These are phyloP conservation scores for Paxillus ammoniavirescens DNA, from an alignment of 768 basidiomycete species.

Conservation along the genomic window DNA sequence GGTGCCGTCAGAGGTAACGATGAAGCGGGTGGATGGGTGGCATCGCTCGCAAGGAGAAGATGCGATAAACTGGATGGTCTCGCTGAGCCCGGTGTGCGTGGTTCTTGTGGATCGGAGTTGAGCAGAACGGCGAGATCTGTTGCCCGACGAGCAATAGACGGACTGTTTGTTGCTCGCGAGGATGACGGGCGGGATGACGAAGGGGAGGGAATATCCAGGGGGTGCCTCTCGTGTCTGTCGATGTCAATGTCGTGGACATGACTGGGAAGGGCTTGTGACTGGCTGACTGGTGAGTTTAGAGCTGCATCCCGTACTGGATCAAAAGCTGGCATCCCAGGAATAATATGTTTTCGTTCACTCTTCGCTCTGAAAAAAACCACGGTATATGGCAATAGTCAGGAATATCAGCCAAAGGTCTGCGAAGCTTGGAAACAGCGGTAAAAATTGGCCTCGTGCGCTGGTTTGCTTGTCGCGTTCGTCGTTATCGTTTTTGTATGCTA, in stretches of 20 bases:
- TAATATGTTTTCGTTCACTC: background rate
- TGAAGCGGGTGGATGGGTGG: slow-evolving; percentile 18
- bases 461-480: slow-evolving; percentile 2
- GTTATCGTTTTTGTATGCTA: slow-evolving; percentile 19
- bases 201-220: slow-evolving; percentile 35
- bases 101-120: slow-evolving; percentile 54
- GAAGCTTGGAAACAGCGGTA: background rate
- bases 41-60: slow-evolving; percentile 32
- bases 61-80: slow-evolving; percentile 46
- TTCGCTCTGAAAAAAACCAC: background rate
- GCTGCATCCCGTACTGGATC: slow-evolving; percentile 89
- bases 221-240: slow-evolving; percentile 26
- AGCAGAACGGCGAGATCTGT: slow-evolving; percentile 78
- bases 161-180: slow-evolving; percentile 38
- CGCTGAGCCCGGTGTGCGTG: slow-evolving; percentile 34
- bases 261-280: slow-evolving; percentile 36
- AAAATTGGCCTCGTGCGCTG: background rate
- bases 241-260: slow-evolving; percentile 25
- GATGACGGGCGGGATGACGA: slow-evolving; percentile 36
- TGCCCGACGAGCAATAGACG: slow-evolving; percentile 56
- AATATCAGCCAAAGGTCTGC: slow-evolving; percentile 10
- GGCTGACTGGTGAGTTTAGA: slow-evolving; percentile 68
- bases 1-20: slow-evolving; percentile 7
- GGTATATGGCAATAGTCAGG: slow-evolving; percentile 7
- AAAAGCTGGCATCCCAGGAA: slow-evolving; percentile 46